Conservation (phyloP, 768 basidiomycete species). For the Leccinum incarnatum region DNA sequence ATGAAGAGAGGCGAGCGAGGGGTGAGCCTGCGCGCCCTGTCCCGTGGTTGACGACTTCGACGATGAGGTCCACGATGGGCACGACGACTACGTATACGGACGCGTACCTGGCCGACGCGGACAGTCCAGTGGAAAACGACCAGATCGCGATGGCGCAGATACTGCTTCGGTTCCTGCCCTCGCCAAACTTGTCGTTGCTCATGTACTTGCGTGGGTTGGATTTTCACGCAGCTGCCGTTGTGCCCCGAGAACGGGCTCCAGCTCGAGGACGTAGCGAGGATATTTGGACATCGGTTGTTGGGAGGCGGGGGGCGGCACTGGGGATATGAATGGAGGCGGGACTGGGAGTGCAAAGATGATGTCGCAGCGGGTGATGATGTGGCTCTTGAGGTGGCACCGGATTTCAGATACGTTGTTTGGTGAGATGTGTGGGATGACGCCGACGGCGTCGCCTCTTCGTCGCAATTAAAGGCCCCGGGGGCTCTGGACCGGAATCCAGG, state of each 20-base stretch:
- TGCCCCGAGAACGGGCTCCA: constrained; percentile 21
- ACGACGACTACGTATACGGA: constrained; percentile 7
- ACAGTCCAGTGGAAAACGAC: constrained; percentile 28
- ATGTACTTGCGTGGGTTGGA: constrained; percentile 43
- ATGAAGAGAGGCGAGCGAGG: constrained; percentile 28
- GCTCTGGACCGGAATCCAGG: too few species aligned
- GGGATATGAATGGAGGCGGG: too few species aligned
- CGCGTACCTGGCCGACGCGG: constrained; percentile 14
- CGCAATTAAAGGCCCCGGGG: too few species aligned
- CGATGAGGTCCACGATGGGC: constrained; percentile 12
- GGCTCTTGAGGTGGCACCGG: too few species aligned
- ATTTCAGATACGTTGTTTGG: too few species aligned
- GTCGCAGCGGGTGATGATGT: too few species aligned
- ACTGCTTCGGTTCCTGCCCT: constrained; percentile 48
- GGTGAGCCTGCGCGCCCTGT: constrained; percentile 26
- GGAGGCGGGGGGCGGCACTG: too few species aligned
- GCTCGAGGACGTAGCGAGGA: too few species aligned
- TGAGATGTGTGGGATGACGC: too few species aligned
- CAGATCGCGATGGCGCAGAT: constrained; percentile 43
- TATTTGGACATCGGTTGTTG: too few species aligned
- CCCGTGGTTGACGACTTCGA: background rate
- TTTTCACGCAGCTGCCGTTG: constrained; percentile 48
- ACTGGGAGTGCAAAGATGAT: too few species aligned
- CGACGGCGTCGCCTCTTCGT: too few species aligned
- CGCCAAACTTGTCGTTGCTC: constrained; percentile 39